Evolutionary conservation across 768 basidiomycete species (phyloP).

Genomic region (Cyclocybe aegerita): DNA sequence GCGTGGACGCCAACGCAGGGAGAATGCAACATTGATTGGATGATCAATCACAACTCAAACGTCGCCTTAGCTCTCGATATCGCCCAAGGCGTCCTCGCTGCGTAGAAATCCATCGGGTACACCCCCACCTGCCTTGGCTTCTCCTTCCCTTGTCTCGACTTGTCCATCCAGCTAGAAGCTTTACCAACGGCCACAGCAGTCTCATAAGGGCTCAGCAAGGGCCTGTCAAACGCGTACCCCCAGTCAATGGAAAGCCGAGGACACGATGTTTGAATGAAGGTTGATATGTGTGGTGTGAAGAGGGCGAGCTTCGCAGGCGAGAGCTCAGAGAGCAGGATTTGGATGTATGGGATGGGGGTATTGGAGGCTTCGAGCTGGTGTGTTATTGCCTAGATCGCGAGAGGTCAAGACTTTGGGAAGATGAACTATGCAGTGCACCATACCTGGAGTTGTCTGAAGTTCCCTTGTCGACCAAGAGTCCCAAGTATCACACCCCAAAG

Average conservation of each 20-base stretch:
- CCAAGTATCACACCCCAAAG: slow-evolving; percentile 94
- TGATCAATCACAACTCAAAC: slow-evolving; percentile 27
- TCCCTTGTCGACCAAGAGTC: slow-evolving; percentile 94
- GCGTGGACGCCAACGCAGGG: too few species aligned
- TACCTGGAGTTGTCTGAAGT: slow-evolving; percentile 83
- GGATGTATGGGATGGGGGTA: slow-evolving; percentile 71
- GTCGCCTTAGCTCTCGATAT: slow-evolving; percentile 56
- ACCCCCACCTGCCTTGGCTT: slow-evolving; percentile 34
- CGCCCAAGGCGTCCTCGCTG: slow-evolving; percentile 78
- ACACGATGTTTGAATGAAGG: slow-evolving; percentile 96
- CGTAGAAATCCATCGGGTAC: slow-evolving; percentile 98
- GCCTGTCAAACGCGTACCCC: slow-evolving; percentile 93
- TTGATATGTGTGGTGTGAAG: slow-evolving; percentile 77
- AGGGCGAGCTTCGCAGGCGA: slow-evolving; percentile 91
- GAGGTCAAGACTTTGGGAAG: neutral
- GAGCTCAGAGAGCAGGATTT: slow-evolving; percentile 94
- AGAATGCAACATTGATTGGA: neutral
- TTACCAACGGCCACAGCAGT: slow-evolving; percentile 81
- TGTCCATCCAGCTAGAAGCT: slow-evolving; percentile 62
- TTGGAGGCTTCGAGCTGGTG: slow-evolving; percentile 59
- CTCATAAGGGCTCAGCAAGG: slow-evolving; percentile 92
- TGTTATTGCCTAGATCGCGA: slow-evolving; percentile 59
- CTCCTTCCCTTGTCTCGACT: slow-evolving; percentile 18
- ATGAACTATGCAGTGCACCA: neutral
- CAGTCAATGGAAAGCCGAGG: slow-evolving; percentile 97